A percentile compares a stretch with the other conserved stretches of the same genome.
phyloP scores from a whole-genome alignment of 2,329 filamentous ascomycete genomes.

The Diaporthe caulivora region DNA sequence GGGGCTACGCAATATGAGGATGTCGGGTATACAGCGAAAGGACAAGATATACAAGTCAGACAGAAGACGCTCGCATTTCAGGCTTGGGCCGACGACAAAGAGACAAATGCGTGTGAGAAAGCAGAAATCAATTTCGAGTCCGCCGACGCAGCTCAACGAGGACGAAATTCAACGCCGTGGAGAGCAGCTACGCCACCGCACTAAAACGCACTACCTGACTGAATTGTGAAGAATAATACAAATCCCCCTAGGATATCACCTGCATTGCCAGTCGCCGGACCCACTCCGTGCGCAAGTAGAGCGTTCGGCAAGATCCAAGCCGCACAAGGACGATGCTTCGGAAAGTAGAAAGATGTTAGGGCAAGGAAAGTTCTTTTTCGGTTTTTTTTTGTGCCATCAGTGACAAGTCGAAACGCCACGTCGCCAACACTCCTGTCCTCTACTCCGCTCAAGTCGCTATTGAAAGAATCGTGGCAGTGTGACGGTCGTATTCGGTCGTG shows the following conservation, averaged over 20 bases:
- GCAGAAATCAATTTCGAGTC: conserved; percentile 28
- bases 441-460: conserved; percentile 13
- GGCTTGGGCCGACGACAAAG: neutral
- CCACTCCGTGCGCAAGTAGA: neutral
- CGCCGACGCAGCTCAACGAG: conserved; percentile 21
- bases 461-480: conserved; percentile 21
- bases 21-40: conserved; percentile 7
- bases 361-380: conserved; percentile 29
- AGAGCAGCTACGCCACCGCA: conserved; percentile 25
- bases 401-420: conserved; percentile 33
- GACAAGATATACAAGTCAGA: neutral
- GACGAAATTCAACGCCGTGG: conserved; percentile 20
- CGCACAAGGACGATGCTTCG: conserved; percentile 20
- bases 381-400: conserved; percentile 2
- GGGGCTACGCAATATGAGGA: neutral
- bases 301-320: conserved; percentile 10
- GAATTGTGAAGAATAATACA: conserved; percentile 32
- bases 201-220: conserved; percentile 27
- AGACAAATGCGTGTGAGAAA: neutral
- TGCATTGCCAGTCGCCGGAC: conserved; percentile 8
- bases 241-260: conserved; percentile 18
- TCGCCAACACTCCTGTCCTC: conserved; percentile 17
- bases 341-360: conserved; percentile 16
- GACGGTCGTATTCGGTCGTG: conserved; percentile 21
- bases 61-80: neutral